Percentiles rank a stretch among this genome's conserved stretches.
Conservation (phyloP, 768 basidiomycete species). For the Sistotremastrum suecicum region DNA sequence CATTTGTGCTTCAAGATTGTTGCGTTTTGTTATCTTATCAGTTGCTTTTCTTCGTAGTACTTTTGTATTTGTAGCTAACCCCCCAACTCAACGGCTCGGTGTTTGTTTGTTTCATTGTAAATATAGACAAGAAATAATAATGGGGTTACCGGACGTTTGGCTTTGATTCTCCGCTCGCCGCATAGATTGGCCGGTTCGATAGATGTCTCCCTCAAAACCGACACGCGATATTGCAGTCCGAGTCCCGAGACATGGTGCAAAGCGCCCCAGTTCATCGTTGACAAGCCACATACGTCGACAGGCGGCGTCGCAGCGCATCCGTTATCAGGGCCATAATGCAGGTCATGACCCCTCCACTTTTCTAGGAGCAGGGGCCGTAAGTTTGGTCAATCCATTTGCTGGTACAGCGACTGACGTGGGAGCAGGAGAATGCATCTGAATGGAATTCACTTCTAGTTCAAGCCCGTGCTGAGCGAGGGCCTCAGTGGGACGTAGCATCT, state of each 20-base stretch:
- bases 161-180: no score
- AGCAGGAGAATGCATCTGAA: slow-evolving; percentile 62
- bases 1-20: no score
- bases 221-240: slow-evolving; percentile 43
- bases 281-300: slow-evolving; percentile 36
- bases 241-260: slow-evolving; percentile 65
- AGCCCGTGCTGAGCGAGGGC: slow-evolving; percentile 69
- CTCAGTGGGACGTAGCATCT: slow-evolving; percentile 80
- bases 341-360: slow-evolving; percentile 34
- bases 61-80: no score
- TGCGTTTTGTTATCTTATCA: no score
- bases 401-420: background rate
- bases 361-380: slow-evolving; percentile 51
- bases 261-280: slow-evolving; percentile 52
- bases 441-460: slow-evolving; percentile 75
- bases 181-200: no score
- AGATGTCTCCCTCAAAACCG: slow-evolving; percentile 49
- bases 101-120: no score
- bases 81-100: no score
- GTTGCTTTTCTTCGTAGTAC: no score
- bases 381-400: slow-evolving; percentile 15
- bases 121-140: no score
- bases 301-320: slow-evolving; percentile 34
- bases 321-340: slow-evolving; percentile 49
- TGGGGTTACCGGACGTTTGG: no score